Evolutionary conservation across 345 rosid genomes (phyloP), one percentile per base, ranked within the genome.

Genomic region (Aquilaria malaccensis): DNA sequence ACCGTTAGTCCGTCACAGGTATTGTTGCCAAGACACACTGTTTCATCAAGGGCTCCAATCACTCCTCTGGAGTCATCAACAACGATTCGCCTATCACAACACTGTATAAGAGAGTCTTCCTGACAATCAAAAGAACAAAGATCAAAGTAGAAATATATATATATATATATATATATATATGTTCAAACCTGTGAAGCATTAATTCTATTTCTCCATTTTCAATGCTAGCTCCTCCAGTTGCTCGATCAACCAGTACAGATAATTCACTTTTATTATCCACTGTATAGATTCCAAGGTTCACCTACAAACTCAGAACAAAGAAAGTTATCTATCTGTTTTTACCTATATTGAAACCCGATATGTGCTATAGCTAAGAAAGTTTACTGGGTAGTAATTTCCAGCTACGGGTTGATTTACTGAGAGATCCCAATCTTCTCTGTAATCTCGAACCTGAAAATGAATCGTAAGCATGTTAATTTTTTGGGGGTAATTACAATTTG

Each of bases 371-470:
- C 15, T 10, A 33, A 45, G 49, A 54, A 67, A 65, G 62, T 4
- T 77, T 83, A 88, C 93, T 54, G 96, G 93, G 66, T 85, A 88
- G 61, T 88, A 88, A 81, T 88, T 88, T 74, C 90, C 93, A 51
- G 96, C 82, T 50, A 79, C 72, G 63, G 90, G 88, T 68, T 88
- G 81, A 69, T 71, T 88, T 15, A 88, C 95, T 49, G 68, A 29
- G 15, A 88, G 87, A 74, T 54, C 50, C 95, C 95, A 88, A 64
- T 83, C 96, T 59, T 71, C 72, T 79, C 96, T 78, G 33, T 73
- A 54, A 76, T 88, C 85, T 55, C 88, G 74, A 67, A 84, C 77
- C 90, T 88, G 86, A 66, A 77, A 33, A 22, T 4, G 50, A 51
- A 41, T 37, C 3, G 43, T 33, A 41, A 58, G 4, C 29, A 37